Percentiles rank a stretch among this genome's conserved stretches.
These are phyloP conservation scores for Ceratocystis diversiconidia DNA, from an alignment of 2,329 filamentous ascomycete species.

Conservation along the genomic window DNA sequence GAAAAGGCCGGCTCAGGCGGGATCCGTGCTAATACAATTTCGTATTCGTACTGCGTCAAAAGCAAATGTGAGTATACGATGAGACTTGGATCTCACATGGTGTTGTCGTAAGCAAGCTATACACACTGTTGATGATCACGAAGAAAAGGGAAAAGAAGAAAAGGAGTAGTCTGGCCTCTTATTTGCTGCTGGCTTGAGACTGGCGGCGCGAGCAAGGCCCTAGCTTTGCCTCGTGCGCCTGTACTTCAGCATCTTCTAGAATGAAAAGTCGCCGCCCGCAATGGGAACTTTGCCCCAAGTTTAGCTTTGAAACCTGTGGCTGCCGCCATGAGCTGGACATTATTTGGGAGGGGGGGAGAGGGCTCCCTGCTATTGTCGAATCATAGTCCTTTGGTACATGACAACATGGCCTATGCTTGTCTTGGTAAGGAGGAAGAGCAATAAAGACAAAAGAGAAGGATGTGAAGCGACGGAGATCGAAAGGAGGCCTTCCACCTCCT, in stretches of 20 bases:
- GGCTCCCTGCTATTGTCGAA: no score
- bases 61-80: neutral
- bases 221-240: neutral
- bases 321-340: no score
- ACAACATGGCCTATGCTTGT: neutral
- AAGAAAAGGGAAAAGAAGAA: neutral
- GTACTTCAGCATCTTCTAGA: neutral
- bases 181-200: neutral
- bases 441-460: neutral
- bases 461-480: neutral
- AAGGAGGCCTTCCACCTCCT: slow-evolving; percentile 6
- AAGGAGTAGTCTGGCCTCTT: neutral
- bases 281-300: neutral
- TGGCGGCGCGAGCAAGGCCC: neutral
- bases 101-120: neutral
- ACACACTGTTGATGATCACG: neutral
- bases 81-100: neutral
- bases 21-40: neutral
- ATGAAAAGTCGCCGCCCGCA: neutral
- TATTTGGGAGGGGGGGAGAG: no score
- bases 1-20: neutral
- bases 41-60: neutral
- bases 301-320: neutral
- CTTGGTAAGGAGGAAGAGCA: no score
- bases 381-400: no score